Conservation (phyloP, 257 asterid species). For the Solanum etuberosum region DNA sequence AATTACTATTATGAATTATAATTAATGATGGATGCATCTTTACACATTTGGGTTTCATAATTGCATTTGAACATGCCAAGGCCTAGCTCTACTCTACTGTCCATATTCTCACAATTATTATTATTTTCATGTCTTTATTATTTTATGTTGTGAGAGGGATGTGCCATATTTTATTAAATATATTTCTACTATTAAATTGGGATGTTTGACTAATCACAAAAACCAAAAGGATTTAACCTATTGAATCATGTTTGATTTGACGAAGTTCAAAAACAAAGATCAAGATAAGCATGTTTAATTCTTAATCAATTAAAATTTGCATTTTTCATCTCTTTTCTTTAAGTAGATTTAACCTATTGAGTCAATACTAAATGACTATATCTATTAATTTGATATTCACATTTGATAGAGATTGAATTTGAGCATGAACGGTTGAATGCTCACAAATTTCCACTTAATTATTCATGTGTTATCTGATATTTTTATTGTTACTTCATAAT, state of each 20-base stretch:
- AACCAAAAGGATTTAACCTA: not conserved
- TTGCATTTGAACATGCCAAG: not conserved
- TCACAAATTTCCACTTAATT: not conserved
- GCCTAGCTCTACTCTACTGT: not conserved
- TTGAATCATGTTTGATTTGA: not conserved
- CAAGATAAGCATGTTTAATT: not conserved
- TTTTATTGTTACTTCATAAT: not conserved
- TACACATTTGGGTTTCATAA: not conserved
- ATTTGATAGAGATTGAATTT: not conserved
- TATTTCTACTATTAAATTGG: not conserved
- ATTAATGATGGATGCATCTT: not conserved
- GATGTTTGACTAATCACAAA: not conserved
- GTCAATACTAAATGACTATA: not conserved
- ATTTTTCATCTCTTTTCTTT: not conserved
- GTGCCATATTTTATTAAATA: not conserved
- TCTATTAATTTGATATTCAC: not conserved
- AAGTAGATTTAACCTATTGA: not conserved
- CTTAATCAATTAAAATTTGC: not conserved
- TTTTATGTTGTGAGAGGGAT: not conserved
- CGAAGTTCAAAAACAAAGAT: not conserved
- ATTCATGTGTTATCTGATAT: not conserved
- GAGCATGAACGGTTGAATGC: not conserved
- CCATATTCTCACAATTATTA: not conserved
- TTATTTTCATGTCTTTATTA: not conserved
- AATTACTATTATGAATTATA: not conserved